These are phyloP conservation scores for Serendipita vermifera DNA, from an alignment of 768 basidiomycete genomes.

Conservation along the genomic window DNA sequence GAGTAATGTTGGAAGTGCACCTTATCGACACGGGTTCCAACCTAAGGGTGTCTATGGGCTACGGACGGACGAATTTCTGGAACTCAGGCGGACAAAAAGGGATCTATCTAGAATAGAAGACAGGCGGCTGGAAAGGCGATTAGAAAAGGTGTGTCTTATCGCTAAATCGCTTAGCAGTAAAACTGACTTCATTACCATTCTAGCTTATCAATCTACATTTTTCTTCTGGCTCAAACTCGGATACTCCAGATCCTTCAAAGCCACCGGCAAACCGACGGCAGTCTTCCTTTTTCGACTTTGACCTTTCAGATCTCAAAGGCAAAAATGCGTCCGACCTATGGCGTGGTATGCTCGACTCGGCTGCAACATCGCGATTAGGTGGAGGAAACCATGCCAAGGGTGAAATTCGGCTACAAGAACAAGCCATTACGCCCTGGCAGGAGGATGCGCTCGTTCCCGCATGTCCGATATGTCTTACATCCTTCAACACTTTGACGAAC, in stretches of 20 bases:
- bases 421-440: conserved; percentile 91
- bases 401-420: conserved; percentile 72
- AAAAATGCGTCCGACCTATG: conserved; percentile 59
- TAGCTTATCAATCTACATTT: conserved; percentile 35
- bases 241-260: conserved; percentile 5
- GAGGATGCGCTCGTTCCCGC: conserved; percentile 60
- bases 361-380: conserved; percentile 17
- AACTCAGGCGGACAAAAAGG: conserved; percentile 23
- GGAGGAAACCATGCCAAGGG: conserved; percentile 36
- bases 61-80: conserved; percentile 71
- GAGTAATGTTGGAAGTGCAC: conserved; percentile 28
- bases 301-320: conserved; percentile 40
- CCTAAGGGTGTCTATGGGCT: conserved; percentile 72
- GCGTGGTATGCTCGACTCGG: conserved; percentile 38
- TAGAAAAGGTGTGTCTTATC: conserved; percentile 75
- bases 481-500: conserved; percentile 82
- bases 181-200: no score
- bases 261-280: conserved; percentile 29
- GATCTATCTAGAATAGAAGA: conserved; percentile 56
- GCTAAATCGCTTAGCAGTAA: no score
- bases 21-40: conserved; percentile 87
- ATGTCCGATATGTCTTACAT: conserved; percentile 70
- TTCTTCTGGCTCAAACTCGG: conserved; percentile 17
- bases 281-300: conserved; percentile 65
- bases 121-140: conserved; percentile 68